Conservation (phyloP, 768 basidiomycete genomes). For the Auricularia sp. region DNA sequence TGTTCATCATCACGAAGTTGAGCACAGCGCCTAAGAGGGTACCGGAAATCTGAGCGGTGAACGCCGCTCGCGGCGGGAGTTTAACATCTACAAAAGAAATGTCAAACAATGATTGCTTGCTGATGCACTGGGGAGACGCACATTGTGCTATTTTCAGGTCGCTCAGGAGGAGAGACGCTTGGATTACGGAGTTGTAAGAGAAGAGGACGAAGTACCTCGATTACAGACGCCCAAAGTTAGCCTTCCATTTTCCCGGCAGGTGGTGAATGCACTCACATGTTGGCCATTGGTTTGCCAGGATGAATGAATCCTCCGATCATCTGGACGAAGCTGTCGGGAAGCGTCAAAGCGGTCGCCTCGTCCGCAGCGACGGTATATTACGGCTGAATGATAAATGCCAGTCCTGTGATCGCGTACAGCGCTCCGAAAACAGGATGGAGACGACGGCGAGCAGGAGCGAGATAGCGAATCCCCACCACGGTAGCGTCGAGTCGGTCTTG, state of each 20-base stretch:
- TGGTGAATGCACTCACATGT: conserved; percentile 28
- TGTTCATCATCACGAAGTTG: conserved; percentile 48
- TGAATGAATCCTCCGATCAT: conserved; percentile 40
- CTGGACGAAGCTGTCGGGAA: conserved; percentile 31
- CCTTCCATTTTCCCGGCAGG: too few relatives aligned
- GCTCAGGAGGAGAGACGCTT: conserved; percentile 42
- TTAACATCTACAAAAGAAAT: conserved; percentile 32
- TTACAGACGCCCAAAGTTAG: too few relatives aligned
- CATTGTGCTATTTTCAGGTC: conserved; percentile 49
- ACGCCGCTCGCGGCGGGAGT: conserved; percentile 55
- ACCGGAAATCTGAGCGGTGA: conserved; percentile 47
- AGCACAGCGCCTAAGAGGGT: conserved; percentile 38
- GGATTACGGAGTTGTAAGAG: conserved; percentile 38
- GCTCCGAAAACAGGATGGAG: conserved; percentile 46
- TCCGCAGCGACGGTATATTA: neutral
- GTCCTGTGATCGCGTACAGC: conserved; percentile 42
- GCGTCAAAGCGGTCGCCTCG: neutral
- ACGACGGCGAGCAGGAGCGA: conserved; percentile 41
- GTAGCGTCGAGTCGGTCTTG: conserved; percentile 41
- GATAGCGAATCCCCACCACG: conserved; percentile 52
- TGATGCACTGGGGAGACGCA: conserved; percentile 4
- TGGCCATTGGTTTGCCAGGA: conserved; percentile 40
- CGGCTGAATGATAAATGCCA: conserved; percentile 36
- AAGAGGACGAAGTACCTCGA: conserved; percentile 24
- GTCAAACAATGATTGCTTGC: too few relatives aligned